phyloP scores from a whole-genome alignment of 306 rosid species.

The Lagenaria siceraria region DNA sequence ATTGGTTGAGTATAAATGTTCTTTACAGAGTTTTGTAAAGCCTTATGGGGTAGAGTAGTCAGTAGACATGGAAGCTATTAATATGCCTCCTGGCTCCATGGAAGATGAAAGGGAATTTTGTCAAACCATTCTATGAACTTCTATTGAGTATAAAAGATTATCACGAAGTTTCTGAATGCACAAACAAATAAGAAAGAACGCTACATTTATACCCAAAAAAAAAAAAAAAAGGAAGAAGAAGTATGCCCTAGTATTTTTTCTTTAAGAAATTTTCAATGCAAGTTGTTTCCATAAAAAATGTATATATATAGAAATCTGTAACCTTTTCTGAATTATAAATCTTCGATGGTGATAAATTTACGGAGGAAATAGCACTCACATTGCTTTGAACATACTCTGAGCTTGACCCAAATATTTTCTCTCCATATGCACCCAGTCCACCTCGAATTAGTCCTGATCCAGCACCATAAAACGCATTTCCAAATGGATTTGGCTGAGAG shows the following conservation, averaged over 20 bases:
- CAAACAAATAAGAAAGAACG: neutral
- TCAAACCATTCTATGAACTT: neutral
- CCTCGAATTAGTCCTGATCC: slow-evolving; percentile 94
- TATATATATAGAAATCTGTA: neutral
- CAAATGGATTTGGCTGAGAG: slow-evolving; percentile 74
- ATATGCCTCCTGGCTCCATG: neutral
- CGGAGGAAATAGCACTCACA: slow-evolving; percentile 30
- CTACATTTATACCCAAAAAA: neutral
- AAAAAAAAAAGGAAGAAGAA: too few species aligned
- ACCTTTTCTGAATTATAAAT: neutral
- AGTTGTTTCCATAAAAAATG: too few species aligned
- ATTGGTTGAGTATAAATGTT: neutral
- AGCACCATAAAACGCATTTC: slow-evolving; percentile 78
- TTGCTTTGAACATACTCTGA: slow-evolving; percentile 99
- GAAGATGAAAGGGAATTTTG: neutral
- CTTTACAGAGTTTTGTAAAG: neutral
- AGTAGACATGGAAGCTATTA: neutral
- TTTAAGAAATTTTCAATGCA: too few species aligned
- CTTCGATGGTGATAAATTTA: neutral
- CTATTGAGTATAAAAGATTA: neutral
- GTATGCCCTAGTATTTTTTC: too few species aligned
- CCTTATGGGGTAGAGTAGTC: neutral
- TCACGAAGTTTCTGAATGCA: neutral
- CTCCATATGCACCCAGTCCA: slow-evolving; percentile 96
- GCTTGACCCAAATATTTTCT: slow-evolving; percentile 80